phyloP scores from a whole-genome alignment of 441 rosid species.

The Sinapis alba region DNA sequence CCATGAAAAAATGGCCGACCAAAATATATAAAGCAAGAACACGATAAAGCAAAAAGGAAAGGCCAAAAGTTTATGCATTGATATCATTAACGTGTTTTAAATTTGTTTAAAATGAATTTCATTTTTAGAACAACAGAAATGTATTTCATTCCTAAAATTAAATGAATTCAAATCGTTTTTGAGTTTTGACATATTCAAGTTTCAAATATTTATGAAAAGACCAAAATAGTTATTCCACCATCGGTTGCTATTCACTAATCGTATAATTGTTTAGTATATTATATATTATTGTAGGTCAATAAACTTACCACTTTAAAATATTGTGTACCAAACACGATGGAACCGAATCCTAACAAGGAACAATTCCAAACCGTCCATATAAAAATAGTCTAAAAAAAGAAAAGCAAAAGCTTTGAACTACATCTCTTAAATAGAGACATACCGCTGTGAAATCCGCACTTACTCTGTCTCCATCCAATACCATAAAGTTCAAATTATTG shows the following conservation, averaged over 20 bases:
- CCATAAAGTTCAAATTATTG: slow-evolving; percentile 28
- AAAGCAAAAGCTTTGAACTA: slow-evolving; percentile 26
- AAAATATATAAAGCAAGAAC: neutral
- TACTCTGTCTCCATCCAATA: too few relatives aligned
- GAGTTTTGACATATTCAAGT: neutral
- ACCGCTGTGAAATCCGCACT: too few relatives aligned
- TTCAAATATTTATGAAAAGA: slow-evolving; percentile 11
- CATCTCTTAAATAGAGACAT: neutral
- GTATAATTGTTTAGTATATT: neutral
- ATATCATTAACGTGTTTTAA: neutral
- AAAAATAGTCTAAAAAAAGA: slow-evolving; percentile 6
- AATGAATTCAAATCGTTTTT: neutral
- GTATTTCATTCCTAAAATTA: neutral
- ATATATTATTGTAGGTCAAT: neutral
- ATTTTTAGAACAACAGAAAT: neutral
- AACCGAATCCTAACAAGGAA: slow-evolving; percentile 33
- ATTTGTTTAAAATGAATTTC: neutral
- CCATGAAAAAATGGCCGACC: slow-evolving; percentile 25
- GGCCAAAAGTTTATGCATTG: neutral
- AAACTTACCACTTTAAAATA: neutral
- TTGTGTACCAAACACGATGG: slow-evolving; percentile 25
- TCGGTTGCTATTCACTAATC: neutral
- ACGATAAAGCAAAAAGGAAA: neutral
- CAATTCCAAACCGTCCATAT: slow-evolving; percentile 39
- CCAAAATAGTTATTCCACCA: neutral